phyloP scores from a whole-genome alignment of 2,329 filamentous ascomycete species.

The Fusarium luffae region DNA sequence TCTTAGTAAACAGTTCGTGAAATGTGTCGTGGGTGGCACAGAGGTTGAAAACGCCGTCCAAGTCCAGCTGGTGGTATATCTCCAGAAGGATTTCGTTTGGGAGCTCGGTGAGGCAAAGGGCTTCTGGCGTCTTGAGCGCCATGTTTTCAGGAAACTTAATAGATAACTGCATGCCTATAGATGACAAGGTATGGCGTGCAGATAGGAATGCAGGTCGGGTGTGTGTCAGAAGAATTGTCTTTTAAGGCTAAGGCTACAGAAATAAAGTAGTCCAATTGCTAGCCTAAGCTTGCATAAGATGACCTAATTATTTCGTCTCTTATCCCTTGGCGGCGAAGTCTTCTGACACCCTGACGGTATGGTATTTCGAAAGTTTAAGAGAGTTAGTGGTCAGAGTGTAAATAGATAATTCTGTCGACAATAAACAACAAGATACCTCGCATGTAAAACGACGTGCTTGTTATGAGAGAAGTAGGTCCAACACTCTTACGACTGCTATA shows the following conservation, averaged over 20 bases:
- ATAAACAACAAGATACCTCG: background rate
- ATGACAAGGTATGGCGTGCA: background rate
- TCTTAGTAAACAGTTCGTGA: slow-evolving; percentile 53
- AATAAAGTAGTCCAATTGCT: no score
- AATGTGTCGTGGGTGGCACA: slow-evolving; percentile 54
- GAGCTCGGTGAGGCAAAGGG: slow-evolving; percentile 45
- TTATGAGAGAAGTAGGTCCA: slow-evolving; percentile 22
- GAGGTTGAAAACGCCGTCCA: slow-evolving; percentile 55
- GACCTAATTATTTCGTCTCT: no score
- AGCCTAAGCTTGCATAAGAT: no score
- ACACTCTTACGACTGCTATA: background rate
- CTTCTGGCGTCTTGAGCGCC: slow-evolving; percentile 24
- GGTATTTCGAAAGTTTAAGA: slow-evolving; percentile 8
- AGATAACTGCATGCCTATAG: background rate
- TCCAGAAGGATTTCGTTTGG: slow-evolving; percentile 62
- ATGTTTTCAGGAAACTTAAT: slow-evolving; percentile 22
- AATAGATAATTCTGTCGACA: slow-evolving; percentile 5
- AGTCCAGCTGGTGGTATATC: slow-evolving; percentile 59
- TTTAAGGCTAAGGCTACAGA: no score
- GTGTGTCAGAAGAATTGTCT: no score
- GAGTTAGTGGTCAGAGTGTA: background rate
- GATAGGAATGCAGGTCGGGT: background rate
- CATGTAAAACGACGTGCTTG: slow-evolving; percentile 1
- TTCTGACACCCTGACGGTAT: background rate
- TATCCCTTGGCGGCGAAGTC: no score